These are phyloP conservation scores for Quillaja saponaria DNA, from an alignment of 306 rosid genomes.

Conservation along the genomic window DNA sequence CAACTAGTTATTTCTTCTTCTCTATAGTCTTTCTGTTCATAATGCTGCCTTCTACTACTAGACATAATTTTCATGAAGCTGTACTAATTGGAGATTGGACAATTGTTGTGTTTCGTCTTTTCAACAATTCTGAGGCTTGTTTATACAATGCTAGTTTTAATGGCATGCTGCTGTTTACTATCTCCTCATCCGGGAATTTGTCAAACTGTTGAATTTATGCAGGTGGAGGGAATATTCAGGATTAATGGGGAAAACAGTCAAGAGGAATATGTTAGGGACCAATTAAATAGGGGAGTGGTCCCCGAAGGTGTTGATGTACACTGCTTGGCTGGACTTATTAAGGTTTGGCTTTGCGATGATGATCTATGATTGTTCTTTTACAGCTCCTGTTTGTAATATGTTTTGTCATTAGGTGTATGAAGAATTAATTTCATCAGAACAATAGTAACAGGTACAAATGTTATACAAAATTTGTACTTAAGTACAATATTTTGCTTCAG, in stretches of 20 bases:
- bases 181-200: neutral
- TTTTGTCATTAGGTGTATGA: neutral
- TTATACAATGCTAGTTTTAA: no score
- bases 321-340: slow-evolving; percentile 86
- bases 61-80: neutral
- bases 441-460: no score
- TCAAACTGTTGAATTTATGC: slow-evolving; percentile 33
- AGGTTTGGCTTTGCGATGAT: slow-evolving; percentile 44
- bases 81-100: slow-evolving; percentile 1
- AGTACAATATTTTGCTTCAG: no score
- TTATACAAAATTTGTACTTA: no score
- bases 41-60: slow-evolving; percentile 1
- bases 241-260: slow-evolving; percentile 75
- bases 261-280: slow-evolving; percentile 80
- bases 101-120: neutral
- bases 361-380: neutral
- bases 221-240: slow-evolving; percentile 96
- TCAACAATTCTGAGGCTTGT: no score
- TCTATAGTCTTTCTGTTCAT: slow-evolving; percentile 3
- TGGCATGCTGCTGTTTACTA: neutral
- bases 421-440: no score
- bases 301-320: slow-evolving; percentile 83
- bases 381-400: slow-evolving; percentile 4
- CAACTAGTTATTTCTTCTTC: slow-evolving; percentile 5
- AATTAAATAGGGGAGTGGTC: slow-evolving; percentile 72